Evolutionary conservation across 345 rosid genomes (phyloP), one percentile per base, ranked within the genome.

Genomic region (Diplotaxis tenuifolia): DNA sequence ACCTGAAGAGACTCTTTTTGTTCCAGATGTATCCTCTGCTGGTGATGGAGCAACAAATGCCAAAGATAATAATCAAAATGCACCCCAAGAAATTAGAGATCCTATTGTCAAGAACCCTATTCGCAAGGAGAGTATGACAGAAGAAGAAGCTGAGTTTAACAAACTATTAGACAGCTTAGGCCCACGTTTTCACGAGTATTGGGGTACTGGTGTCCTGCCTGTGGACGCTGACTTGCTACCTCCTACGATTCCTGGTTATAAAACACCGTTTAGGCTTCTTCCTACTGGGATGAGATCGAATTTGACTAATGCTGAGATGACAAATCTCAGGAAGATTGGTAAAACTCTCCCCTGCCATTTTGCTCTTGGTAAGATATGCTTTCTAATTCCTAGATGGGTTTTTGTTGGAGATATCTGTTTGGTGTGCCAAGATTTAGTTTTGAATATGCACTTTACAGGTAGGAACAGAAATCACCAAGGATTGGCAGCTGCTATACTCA

Each of bases 381-480:
- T 60, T 72, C 42, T 25, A 29, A 53, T 45, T 42, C 11, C 50
- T 36, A 62, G 40, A 32, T 78, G 21, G 54, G 8, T 72, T 42
- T 74, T 71, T 68, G 21, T 56, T 31, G 11, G 67, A 32, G 38
- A 70, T 5, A 50, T 65, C 52, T 66, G 49, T 69, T 77, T 78
- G 19, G 10, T 52, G 60, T 65, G 22, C 50, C 4, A 32, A 71
- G 21, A 14, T 77, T 19, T 40, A 12, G 1, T 29, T 65, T 27
- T 76, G 52, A 73, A 70, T 65, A 71, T 82, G 56, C 67, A 64
- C 62, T 64, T 61, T 67, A 57, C 67, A 96, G 99, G 99, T 72
- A 89, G 96, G 79, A 96, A 96, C 79, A 90, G 98, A 79, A 85
- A 89, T 69, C 99, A 96, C 81, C 99, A 96, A 79, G 98, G 99